Percentiles rank a stretch among this genome's conserved stretches.
phyloP scores from a whole-genome alignment of 2,329 filamentous ascomycete genomes.

The Tetracladium maxilliforme region DNA sequence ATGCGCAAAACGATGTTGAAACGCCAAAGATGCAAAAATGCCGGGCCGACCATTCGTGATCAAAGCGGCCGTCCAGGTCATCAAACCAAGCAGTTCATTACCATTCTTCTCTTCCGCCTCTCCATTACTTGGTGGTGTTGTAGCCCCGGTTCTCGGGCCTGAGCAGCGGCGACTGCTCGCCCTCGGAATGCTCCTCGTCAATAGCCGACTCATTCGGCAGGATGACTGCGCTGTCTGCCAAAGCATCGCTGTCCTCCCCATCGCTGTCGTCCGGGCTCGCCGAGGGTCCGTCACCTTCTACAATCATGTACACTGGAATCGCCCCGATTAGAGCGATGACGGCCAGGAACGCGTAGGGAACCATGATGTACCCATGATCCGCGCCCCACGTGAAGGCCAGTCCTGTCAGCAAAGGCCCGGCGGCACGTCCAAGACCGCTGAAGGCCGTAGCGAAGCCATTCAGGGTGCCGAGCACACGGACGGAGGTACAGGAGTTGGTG shows the following conservation, averaged over 20 bases:
- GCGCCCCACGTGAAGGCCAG: slow-evolving; percentile 63
- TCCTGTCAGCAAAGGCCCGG: slow-evolving; percentile 64
- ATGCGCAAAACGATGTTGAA: too few relatives aligned
- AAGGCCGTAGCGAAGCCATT: slow-evolving; percentile 84
- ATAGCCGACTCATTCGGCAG: too few relatives aligned
- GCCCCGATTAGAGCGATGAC: slow-evolving; percentile 47
- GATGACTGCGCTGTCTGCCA: too few relatives aligned
- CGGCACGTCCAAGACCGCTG: slow-evolving; percentile 63
- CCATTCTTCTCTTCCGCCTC: too few relatives aligned
- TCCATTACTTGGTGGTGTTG: too few relatives aligned
- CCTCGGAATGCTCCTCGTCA: too few relatives aligned
- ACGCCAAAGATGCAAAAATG: too few relatives aligned
- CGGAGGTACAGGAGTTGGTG: slow-evolving; percentile 68
- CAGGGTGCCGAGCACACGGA: slow-evolving; percentile 69
- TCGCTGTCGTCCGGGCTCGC: slow-evolving; percentile 20
- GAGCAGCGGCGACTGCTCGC: too few relatives aligned
- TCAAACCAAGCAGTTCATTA: too few relatives aligned
- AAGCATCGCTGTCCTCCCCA: slow-evolving; percentile 12
- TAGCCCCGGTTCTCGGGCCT: too few relatives aligned
- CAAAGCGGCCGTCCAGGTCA: too few relatives aligned
- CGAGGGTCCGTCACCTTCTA: slow-evolving; percentile 56
- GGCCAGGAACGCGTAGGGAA: slow-evolving; percentile 71
- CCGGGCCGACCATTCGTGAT: too few relatives aligned
- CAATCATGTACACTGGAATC: slow-evolving; percentile 59
- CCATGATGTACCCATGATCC: slow-evolving; percentile 58